Base-by-base conservation (phyloP, 495 filamentous ascomycete genomes). In the Bryoglossum gracile region DNA sequence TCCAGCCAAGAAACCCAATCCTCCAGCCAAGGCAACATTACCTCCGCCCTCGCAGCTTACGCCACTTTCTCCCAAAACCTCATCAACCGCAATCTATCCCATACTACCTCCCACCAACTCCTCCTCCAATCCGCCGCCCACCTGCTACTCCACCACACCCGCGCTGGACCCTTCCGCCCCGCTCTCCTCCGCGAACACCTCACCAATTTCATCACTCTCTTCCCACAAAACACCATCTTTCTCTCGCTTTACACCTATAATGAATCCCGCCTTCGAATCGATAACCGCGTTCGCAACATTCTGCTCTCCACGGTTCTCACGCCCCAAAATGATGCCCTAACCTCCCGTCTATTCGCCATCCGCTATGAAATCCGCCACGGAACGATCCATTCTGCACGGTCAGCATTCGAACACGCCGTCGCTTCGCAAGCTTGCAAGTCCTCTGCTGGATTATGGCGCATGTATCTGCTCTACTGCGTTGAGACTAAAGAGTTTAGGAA, bases 211-310 rank as follows among this genome's bases (percentile, higher is more conserved):
- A 64, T 92, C 24, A 43, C 50, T 3, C 55, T 68, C 9, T 94
- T 85, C 63, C 89, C 89, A 0, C 68, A 74, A 23, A 95, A 95
- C 68, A 87, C 83, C 1, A 74, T 89, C 28, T 83, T 95, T 53
- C 74, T 91, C 42, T 67, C 75, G 13, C 68, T 90, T 11, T 83
- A 82, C 61, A 70, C 75, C 8, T 89, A 81, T 81, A 80, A 84
- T 56, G 79, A 87, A 56, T 65, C 77, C 11, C 72, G 79, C 4
- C 70, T 84, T 16, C 78, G 75, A 26, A 75, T 95, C 49, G 74
- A 84, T 48, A 84, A 91, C 54, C 83, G 83, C 26, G 73, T 92
- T 33, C 77, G 86, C 17, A 69, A 70, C 4, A 68, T 82, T 16
- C 61, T 87, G 30, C 62, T 69, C 17, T 63, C 74, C 25, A 60